phyloP scores from a whole-genome alignment of 805 yeast species.

The Hanseniaspora meyeri region DNA sequence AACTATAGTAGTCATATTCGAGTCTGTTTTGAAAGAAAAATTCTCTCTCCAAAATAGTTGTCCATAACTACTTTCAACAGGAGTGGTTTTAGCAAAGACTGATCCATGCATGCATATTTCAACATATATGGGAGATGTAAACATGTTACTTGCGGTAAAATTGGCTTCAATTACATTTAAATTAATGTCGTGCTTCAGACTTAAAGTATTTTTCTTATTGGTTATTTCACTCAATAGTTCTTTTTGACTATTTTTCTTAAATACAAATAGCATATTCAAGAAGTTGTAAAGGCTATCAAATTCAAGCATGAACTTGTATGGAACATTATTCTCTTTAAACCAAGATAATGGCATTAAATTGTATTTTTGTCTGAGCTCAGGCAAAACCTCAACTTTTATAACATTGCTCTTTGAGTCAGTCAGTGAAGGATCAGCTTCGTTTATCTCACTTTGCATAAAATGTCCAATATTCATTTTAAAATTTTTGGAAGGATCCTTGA shows the following conservation, averaged over 20 bases:
- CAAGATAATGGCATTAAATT: neutral
- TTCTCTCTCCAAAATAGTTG: conserved; percentile 79
- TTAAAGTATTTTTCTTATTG: conserved; percentile 30
- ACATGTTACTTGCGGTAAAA: conserved; percentile 27
- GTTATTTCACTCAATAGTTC: conserved; percentile 29
- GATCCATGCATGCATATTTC: conserved; percentile 63
- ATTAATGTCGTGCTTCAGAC: conserved; percentile 42
- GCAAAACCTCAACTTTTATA: conserved; percentile 45
- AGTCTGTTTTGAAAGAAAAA: conserved; percentile 39
- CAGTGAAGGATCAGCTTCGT: conserved; percentile 51
- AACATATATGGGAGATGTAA: conserved; percentile 37
- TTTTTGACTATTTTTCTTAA: conserved; percentile 48
- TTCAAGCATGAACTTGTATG: neutral
- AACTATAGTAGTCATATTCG: conserved; percentile 41
- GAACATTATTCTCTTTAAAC: neutral
- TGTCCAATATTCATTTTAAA: conserved; percentile 17
- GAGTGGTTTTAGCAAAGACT: conserved; percentile 69
- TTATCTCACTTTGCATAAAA: conserved; percentile 47
- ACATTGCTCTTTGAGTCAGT: conserved; percentile 44
- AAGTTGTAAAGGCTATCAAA: neutral
- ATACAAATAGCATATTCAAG: conserved; percentile 56
- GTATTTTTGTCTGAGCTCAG: conserved; percentile 36
- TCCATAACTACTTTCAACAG: conserved; percentile 32
- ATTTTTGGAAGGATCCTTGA: neutral
- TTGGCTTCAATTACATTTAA: conserved; percentile 57